These are phyloP conservation scores for Ceriops tagal DNA, from an alignment of 345 rosid genomes.

Conservation along the genomic window DNA sequence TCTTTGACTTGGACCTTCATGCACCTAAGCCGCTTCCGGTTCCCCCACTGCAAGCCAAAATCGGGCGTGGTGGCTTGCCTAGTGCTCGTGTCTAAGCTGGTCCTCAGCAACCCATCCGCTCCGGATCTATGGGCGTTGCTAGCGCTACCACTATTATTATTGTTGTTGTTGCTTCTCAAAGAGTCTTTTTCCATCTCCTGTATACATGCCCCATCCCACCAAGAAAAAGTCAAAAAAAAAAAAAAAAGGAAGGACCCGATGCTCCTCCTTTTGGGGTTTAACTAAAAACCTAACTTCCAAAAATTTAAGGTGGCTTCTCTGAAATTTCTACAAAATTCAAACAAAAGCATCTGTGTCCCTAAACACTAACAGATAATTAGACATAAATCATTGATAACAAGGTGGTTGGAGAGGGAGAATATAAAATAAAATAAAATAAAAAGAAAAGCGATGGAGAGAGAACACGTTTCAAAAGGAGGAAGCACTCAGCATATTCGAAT, in stretches of 20 bases:
- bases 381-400: no score
- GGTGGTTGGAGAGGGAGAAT: no score
- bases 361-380: no score
- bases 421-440: no score
- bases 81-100: slow-evolving; percentile 28
- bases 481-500: background rate
- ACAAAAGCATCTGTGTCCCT: background rate
- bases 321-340: slow-evolving; percentile 15
- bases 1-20: slow-evolving; percentile 65
- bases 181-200: slow-evolving; percentile 51
- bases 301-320: background rate
- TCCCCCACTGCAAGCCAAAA: slow-evolving; percentile 69
- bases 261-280: no score
- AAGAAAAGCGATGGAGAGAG: background rate
- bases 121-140: slow-evolving; percentile 19
- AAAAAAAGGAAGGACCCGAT: background rate
- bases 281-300: background rate
- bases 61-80: slow-evolving; percentile 41
- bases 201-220: slow-evolving; percentile 28
- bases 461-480: background rate
- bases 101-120: slow-evolving; percentile 34
- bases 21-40: slow-evolving; percentile 66
- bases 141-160: slow-evolving; percentile 12
- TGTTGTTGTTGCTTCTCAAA: slow-evolving; percentile 16
- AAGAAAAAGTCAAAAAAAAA: background rate